Evolutionary conservation across 2,329 filamentous ascomycete genomes (phyloP).

Genomic region (Curvularia sp.): DNA sequence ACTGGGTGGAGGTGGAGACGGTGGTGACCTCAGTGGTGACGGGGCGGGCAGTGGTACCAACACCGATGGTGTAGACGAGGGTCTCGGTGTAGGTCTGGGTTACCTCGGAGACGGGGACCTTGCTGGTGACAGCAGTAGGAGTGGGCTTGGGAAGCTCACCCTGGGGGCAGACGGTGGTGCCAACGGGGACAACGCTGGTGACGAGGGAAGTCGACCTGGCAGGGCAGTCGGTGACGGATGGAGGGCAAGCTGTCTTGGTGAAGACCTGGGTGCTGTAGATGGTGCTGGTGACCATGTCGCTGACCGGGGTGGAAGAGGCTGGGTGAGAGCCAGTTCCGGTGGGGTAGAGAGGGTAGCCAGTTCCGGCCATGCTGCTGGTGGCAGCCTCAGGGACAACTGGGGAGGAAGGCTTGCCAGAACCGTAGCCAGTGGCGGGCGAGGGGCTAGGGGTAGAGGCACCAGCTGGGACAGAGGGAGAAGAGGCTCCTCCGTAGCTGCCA

Average conservation of each 20-base stretch:
- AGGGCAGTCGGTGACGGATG: slow-evolving; percentile 18
- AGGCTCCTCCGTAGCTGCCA: slow-evolving; percentile 9
- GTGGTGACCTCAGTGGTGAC: slow-evolving; percentile 50
- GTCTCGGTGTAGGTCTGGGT: slow-evolving; percentile 51
- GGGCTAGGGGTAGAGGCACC: too few relatives aligned
- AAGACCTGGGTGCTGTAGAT: slow-evolving; percentile 55
- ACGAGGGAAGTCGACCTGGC: slow-evolving; percentile 43
- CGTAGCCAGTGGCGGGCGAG: too few relatives aligned
- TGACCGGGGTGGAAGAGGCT: slow-evolving; percentile 48
- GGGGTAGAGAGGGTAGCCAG: slow-evolving; percentile 29
- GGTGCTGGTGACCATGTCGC: slow-evolving; percentile 50
- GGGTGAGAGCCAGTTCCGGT: slow-evolving; percentile 44
- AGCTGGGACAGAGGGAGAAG: too few relatives aligned
- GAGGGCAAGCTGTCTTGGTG: slow-evolving; percentile 34
- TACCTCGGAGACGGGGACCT: slow-evolving; percentile 37
- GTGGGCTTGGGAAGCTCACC: slow-evolving; percentile 25
- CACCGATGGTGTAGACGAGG: slow-evolving; percentile 54
- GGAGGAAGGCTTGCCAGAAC: slow-evolving; percentile 1
- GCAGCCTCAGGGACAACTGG: slow-evolving; percentile 10
- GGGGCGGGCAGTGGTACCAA: slow-evolving; percentile 54
- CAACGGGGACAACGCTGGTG: slow-evolving; percentile 52
- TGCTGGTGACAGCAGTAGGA: slow-evolving; percentile 26
- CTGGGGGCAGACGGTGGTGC: slow-evolving; percentile 55
- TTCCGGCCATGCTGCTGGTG: slow-evolving; percentile 9
- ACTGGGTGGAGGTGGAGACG: slow-evolving; percentile 44